Evolutionary conservation across 805 yeast genomes (phyloP).

Genomic region (Wickerhamiella allomyrinae): DNA sequence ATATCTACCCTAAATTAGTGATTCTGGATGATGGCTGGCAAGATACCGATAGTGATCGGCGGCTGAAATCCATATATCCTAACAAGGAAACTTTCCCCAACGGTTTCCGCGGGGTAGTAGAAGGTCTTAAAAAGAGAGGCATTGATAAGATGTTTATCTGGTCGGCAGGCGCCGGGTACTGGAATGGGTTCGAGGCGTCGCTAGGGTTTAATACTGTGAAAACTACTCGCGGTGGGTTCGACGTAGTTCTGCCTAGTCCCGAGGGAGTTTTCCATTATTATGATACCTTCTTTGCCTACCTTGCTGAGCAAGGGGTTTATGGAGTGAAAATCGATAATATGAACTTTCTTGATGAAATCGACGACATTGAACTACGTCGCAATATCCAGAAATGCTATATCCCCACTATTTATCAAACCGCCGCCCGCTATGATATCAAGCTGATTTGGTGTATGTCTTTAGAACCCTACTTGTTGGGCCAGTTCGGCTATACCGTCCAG

Average conservation of each 20-base stretch:
- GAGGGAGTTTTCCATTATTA: slow-evolving; percentile 16
- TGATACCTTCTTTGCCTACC: slow-evolving; percentile 18
- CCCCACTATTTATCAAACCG: slow-evolving; percentile 15
- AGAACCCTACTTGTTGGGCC: slow-evolving; percentile 16
- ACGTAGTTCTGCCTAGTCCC: slow-evolving; percentile 2
- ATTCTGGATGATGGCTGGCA: slow-evolving; percentile 26
- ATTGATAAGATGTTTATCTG: slow-evolving; percentile 22
- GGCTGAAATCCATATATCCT: slow-evolving; percentile 18
- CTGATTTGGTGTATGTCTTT: slow-evolving; percentile 22
- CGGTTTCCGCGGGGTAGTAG: slow-evolving; percentile 20
- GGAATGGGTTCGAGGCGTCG: slow-evolving; percentile 20
- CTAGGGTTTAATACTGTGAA: slow-evolving; percentile 14
- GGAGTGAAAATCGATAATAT: slow-evolving; percentile 22
- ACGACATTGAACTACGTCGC: slow-evolving; percentile 9
- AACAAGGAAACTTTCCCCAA: slow-evolving; percentile 16
- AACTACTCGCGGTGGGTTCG: slow-evolving; percentile 7
- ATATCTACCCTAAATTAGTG: slow-evolving; percentile 14
- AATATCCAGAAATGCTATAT: slow-evolving; percentile 16
- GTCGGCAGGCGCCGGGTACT: slow-evolving; percentile 23
- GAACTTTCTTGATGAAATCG: slow-evolving; percentile 17
- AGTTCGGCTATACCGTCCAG: background rate
- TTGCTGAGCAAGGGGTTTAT: slow-evolving; percentile 16
- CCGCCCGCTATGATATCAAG: slow-evolving; percentile 15
- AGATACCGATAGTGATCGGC: slow-evolving; percentile 12
- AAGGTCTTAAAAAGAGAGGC: slow-evolving; percentile 13